Conservation (phyloP, 2,329 filamentous ascomycete genomes). For the Calonectria leucothoes region DNA sequence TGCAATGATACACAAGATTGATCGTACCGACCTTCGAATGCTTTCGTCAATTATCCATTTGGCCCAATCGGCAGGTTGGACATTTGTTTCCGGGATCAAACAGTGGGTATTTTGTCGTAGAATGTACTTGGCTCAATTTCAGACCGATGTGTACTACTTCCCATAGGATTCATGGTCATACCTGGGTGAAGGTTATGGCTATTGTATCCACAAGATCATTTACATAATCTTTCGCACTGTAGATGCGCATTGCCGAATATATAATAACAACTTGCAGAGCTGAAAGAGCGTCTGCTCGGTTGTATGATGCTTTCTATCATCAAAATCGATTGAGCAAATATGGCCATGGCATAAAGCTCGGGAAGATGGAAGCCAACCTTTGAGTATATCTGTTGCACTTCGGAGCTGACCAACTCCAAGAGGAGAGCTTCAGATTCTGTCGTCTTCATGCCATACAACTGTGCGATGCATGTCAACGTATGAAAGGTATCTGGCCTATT, state of each 20-base stretch:
- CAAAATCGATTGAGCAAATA: not conserved
- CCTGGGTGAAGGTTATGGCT: not conserved
- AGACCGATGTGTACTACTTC: not conserved
- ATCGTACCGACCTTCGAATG: not conserved
- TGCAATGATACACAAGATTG: too few relatives aligned
- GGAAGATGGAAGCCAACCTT: not conserved
- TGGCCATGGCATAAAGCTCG: not conserved
- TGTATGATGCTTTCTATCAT: not conserved
- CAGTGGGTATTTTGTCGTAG: not conserved
- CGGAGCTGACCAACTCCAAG: not conserved
- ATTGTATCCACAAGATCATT: conserved; percentile 1
- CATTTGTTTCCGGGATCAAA: not conserved
- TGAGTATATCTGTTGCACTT: not conserved
- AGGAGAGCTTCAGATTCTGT: not conserved
- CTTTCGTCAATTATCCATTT: not conserved
- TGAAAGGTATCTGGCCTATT: not conserved
- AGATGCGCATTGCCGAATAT: not conserved
- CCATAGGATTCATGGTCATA: not conserved
- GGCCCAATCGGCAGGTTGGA: not conserved
- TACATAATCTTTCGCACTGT: not conserved
- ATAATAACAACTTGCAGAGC: not conserved
- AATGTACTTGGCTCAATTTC: not conserved
- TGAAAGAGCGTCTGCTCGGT: not conserved
- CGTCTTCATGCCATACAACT: not conserved
- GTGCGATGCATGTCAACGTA: not conserved